Evolutionary conservation across 2,329 filamentous ascomycete genomes (phyloP).

Genomic region (Verruconis gallopava): DNA sequence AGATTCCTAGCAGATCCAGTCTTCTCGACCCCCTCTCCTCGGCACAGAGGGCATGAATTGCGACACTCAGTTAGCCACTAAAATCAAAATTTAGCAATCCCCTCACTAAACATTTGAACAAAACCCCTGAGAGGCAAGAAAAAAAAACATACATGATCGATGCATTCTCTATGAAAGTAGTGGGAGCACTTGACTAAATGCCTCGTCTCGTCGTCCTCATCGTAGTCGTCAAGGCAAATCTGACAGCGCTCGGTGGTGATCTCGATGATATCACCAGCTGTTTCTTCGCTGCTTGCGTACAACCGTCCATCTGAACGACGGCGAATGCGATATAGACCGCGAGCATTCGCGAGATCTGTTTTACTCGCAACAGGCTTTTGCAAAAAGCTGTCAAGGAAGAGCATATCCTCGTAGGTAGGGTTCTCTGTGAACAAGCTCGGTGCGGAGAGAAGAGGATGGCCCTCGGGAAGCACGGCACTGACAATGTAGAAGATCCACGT

Average conservation of each 20-base stretch:
- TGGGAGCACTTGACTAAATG: conserved; percentile 51
- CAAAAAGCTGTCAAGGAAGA: conserved; percentile 54
- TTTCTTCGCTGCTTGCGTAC: conserved; percentile 20
- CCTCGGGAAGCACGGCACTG: conserved; percentile 55
- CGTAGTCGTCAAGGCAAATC: conserved; percentile 55
- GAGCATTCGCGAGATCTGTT: conserved; percentile 49
- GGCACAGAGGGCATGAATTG: conserved; percentile 50
- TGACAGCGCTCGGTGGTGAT: conserved; percentile 34
- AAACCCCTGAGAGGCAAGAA: too few species aligned
- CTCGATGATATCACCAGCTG: conserved; percentile 21
- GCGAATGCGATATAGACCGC: conserved; percentile 44
- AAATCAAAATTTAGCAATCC: neutral
- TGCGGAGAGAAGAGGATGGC: conserved; percentile 56
- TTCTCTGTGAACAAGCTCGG: conserved; percentile 59
- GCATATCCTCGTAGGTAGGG: conserved; percentile 61
- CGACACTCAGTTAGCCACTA: conserved; percentile 57
- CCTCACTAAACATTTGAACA: too few species aligned
- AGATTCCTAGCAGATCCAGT: too few species aligned
- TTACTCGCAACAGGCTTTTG: conserved; percentile 53
- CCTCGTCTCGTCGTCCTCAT: conserved; percentile 46
- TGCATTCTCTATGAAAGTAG: conserved; percentile 55
- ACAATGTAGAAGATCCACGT: conserved; percentile 64
- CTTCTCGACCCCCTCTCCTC: conserved; percentile 45
- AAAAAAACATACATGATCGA: conserved; percentile 46
- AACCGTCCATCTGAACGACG: conserved; percentile 18